phyloP scores from a whole-genome alignment of 2,329 filamentous ascomycete species.

The Trichoderma sp. region DNA sequence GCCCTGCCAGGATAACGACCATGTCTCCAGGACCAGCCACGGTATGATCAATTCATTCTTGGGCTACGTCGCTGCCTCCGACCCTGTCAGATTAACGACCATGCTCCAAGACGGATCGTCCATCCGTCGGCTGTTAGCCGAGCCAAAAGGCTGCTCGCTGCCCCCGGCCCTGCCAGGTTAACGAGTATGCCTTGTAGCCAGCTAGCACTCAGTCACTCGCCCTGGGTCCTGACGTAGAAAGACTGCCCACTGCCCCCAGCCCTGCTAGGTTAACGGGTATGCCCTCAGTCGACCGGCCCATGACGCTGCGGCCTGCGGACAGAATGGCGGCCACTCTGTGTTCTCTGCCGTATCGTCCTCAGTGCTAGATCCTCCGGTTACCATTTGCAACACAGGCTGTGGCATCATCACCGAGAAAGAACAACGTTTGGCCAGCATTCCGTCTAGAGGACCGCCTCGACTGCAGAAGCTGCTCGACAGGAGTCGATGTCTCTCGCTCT shows the following conservation, averaged over 20 bases:
- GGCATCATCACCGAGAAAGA: neutral
- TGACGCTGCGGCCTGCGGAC: too few species aligned
- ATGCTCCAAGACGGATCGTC: neutral
- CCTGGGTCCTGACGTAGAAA: too few species aligned
- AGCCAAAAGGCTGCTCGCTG: constrained; percentile 6
- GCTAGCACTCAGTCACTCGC: too few species aligned
- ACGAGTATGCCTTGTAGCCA: neutral
- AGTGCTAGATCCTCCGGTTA: neutral
- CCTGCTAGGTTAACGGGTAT: constrained; percentile 9
- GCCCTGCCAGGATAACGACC: constrained; percentile 20
- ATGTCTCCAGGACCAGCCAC: constrained; percentile 1
- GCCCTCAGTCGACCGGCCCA: neutral
- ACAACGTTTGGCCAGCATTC: neutral
- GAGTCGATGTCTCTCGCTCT: neutral
- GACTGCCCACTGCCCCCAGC: neutral
- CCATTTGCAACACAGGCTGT: neutral
- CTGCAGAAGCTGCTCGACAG: neutral
- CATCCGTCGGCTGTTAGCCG: neutral
- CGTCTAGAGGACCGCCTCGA: constrained; percentile 4
- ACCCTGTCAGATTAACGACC: constrained; percentile 20
- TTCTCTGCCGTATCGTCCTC: neutral
- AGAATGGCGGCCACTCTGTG: too few species aligned
- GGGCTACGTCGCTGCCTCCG: constrained; percentile 6
- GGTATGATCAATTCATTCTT: neutral
- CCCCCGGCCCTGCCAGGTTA: constrained; percentile 19